Percentiles rank a stretch among this genome's conserved stretches.
Conservation (phyloP, 192 early-diverging fungal species). For the Coemansia sp. region DNA sequence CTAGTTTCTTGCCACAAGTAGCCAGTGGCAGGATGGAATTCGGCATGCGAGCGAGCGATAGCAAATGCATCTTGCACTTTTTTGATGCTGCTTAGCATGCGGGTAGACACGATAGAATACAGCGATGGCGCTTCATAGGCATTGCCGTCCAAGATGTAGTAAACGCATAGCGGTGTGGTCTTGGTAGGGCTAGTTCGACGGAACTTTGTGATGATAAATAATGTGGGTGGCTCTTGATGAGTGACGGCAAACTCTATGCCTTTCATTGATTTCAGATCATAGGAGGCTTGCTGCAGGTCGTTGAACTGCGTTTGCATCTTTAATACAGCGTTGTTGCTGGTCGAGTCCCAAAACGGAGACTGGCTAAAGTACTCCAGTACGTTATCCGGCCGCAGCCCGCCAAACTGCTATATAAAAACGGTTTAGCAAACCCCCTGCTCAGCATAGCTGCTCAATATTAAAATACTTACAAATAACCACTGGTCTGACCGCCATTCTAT, state of each 20-base stretch:
- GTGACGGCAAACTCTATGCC: slow-evolving; percentile 76
- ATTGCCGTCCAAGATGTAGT: slow-evolving; percentile 70
- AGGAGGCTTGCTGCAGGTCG: slow-evolving; percentile 56
- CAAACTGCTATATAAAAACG: slow-evolving; percentile 54
- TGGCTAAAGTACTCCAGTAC: slow-evolving; percentile 77
- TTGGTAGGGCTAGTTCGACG: slow-evolving; percentile 58
- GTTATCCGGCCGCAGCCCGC: slow-evolving; percentile 70
- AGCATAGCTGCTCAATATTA: neutral
- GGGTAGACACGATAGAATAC: slow-evolving; percentile 65
- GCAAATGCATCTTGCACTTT: slow-evolving; percentile 45
- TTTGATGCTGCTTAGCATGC: slow-evolving; percentile 60
- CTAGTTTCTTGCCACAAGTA: slow-evolving; percentile 48
- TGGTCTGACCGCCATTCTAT: slow-evolving; percentile 66
- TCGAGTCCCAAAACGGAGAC: slow-evolving; percentile 80
- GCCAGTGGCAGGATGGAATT: slow-evolving; percentile 48
- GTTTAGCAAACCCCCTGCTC: neutral
- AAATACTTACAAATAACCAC: slow-evolving; percentile 39
- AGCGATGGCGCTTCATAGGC: slow-evolving; percentile 73
- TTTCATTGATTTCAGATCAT: slow-evolving; percentile 61
- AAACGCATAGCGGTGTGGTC: slow-evolving; percentile 45
- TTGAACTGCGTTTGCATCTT: slow-evolving; percentile 83
- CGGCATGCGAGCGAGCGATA: slow-evolving; percentile 26
- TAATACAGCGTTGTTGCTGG: slow-evolving; percentile 74
- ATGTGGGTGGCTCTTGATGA: slow-evolving; percentile 60
- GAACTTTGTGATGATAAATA: slow-evolving; percentile 74